Percentiles rank a stretch among this genome's conserved stretches.
These are phyloP conservation scores for Fraxinus ornus DNA, from an alignment of 305 asterid genomes.

Conservation along the genomic window DNA sequence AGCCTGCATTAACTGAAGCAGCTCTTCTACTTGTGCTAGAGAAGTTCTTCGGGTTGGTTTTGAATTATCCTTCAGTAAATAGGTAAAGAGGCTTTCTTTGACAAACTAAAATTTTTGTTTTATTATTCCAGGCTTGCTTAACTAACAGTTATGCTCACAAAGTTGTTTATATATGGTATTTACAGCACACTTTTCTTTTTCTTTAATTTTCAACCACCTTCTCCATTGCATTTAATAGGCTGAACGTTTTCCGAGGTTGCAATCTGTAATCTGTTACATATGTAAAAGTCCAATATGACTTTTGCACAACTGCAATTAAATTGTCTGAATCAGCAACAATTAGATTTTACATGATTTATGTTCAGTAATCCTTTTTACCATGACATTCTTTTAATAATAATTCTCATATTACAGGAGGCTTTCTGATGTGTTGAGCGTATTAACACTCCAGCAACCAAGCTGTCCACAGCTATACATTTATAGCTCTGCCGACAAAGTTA, in stretches of 20 bases:
- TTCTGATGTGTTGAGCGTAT: constrained; percentile 55
- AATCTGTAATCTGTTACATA: not conserved
- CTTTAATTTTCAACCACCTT: not conserved
- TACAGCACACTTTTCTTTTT: not conserved
- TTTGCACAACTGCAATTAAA: not conserved
- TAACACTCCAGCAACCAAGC: constrained; percentile 72
- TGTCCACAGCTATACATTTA: constrained; percentile 92
- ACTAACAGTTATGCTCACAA: not conserved
- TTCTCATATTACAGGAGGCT: constrained; percentile 63
- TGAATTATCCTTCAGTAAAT: constrained; percentile 71
- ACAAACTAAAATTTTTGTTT: not conserved
- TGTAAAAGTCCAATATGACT: not conserved
- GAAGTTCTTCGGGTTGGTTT: constrained; percentile 70
- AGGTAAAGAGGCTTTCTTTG: constrained; percentile 40
- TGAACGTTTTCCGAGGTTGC: not conserved
- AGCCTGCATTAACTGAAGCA: constrained; percentile 65
- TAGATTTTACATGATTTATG: not conserved
- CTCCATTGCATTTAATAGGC: not conserved
- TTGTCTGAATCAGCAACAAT: not conserved
- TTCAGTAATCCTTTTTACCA: not conserved
- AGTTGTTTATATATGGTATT: not conserved
- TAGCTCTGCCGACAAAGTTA: constrained; percentile 90
- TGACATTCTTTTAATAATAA: not conserved
- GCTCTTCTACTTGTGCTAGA: constrained; percentile 61
- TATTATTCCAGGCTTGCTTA: not conserved